Evolutionary conservation across 768 basidiomycete species (phyloP), one percentile per base, ranked within the genome.

Genomic region (Macrolepiota albuminosa): DNA sequence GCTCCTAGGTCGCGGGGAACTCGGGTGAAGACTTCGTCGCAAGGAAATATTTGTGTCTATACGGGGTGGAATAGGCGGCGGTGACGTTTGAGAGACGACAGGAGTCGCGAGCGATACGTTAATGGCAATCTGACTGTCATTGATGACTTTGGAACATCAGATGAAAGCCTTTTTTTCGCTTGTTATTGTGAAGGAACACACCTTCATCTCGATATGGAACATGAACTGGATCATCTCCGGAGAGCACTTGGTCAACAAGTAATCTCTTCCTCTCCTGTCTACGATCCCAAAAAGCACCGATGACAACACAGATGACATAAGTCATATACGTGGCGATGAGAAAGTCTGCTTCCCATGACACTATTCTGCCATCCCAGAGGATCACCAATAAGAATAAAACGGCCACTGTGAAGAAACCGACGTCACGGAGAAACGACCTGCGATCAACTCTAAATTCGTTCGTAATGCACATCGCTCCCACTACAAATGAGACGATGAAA

Each of bases 391-490:
- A 78, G n/a, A 91, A 64, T n/a, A 73, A 56, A 45, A 98, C 85
- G 0, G 96, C 89, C 10, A 84, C 66, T n/a, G 90, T 85, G 74
- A 98, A 98, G 80, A 98, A 98, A 6, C 91, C 88, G 36, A 96
- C 91, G 71, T 99, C 97, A 42, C 97, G 88, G 11, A 98, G 73
- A 76, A 98, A 99, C 0, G 91, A 88, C 18, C 79, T 76, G 0
- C 79, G 84, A 37, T 88, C 78, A 33, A 98, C 94, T 64, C 84
- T 83, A 75, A 99, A 99, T 0, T 96, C 95, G 59, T 89, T 91
- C 73, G 98, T 94, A 72, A 98, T 87, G 66, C 93, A 95, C 88
- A 99, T 96, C n/a, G 91, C 89, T 8, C 97, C 97, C 13, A 93
- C 96, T 26, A 99, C 97, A 67, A 95, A 93, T 2, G 93, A 93